phyloP scores from a whole-genome alignment of 805 yeast genomes.

The Blastobotrys parvus region DNA sequence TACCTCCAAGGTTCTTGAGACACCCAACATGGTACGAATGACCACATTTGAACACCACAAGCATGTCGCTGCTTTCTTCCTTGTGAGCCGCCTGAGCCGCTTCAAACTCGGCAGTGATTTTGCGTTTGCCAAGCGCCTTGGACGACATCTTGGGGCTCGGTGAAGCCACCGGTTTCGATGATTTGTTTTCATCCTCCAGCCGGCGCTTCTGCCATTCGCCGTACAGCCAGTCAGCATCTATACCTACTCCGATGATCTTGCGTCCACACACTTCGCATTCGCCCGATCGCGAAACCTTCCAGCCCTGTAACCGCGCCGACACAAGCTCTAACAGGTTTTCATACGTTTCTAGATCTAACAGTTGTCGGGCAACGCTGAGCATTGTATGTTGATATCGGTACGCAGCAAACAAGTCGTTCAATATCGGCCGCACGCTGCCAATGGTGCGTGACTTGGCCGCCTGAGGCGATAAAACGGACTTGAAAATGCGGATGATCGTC shows the following conservation, averaged over 20 bases:
- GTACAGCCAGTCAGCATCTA: constrained; percentile 40
- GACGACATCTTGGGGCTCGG: background rate
- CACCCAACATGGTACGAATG: constrained; percentile 61
- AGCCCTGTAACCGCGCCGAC: constrained; percentile 44
- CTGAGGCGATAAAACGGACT: constrained; percentile 31
- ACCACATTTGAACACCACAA: constrained; percentile 53
- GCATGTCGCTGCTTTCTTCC: constrained; percentile 19
- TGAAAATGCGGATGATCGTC: constrained; percentile 48
- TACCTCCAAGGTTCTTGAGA: constrained; percentile 39
- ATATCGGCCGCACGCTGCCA: constrained; percentile 49
- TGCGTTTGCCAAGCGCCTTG: constrained; percentile 4
- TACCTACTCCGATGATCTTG: constrained; percentile 58
- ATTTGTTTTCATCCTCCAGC: constrained; percentile 8
- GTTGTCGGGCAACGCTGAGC: constrained; percentile 40
- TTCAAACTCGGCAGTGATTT: background rate
- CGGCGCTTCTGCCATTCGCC: constrained; percentile 26
- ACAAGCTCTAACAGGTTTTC: constrained; percentile 38
- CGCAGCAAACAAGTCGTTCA: constrained; percentile 56
- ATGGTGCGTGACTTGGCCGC: constrained; percentile 39
- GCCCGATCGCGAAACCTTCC: constrained; percentile 44
- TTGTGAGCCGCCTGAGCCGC: background rate
- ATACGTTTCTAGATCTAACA: constrained; percentile 51
- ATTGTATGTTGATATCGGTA: constrained; percentile 57
- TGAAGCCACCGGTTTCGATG: constrained; percentile 4
- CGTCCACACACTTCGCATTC: constrained; percentile 76